A percentile compares a stretch with the other conserved stretches of the same genome.
These are phyloP conservation scores for Coemansia reversa DNA, from an alignment of 192 early-diverging fungal species.

Conservation along the genomic window DNA sequence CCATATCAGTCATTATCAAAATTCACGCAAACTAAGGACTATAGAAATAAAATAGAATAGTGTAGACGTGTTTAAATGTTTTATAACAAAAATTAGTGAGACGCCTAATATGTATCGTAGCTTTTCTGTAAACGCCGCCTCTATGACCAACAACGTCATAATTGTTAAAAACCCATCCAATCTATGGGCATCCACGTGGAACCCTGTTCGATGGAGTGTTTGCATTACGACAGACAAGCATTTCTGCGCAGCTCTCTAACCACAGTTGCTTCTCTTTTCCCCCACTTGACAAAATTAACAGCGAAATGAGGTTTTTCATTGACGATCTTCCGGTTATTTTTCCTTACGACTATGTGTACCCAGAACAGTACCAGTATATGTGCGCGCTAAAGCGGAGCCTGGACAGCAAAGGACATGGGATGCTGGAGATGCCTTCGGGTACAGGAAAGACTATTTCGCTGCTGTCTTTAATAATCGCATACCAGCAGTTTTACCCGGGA, in stretches of 20 bases:
- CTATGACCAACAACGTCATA: background rate
- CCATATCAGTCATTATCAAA: slow-evolving; percentile 47
- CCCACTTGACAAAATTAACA: background rate
- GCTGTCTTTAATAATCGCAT: slow-evolving; percentile 92
- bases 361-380: slow-evolving; percentile 99
- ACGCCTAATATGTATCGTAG: background rate
- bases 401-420: slow-evolving; percentile 91
- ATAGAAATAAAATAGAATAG: background rate
- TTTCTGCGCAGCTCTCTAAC: background rate
- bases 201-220: background rate
- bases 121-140: background rate
- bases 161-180: background rate
- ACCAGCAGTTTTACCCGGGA: slow-evolving; percentile 90
- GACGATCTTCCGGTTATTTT: slow-evolving; percentile 86
- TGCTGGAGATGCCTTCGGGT: slow-evolving; percentile 99
- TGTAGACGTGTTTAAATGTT: background rate
- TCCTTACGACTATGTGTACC: slow-evolving; percentile 99
- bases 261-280: background rate
- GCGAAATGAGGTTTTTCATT: slow-evolving; percentile 44
- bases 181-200: background rate
- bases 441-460: slow-evolving; percentile 98
- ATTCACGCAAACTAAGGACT: background rate
- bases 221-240: background rate
- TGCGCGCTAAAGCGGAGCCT: slow-evolving; percentile 88
- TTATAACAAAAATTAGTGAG: background rate